A percentile compares a stretch with the other conserved stretches of the same genome.
phyloP scores from a whole-genome alignment of 1,284 basidiomycete genomes.

The Paramarasmius palmivorus region DNA sequence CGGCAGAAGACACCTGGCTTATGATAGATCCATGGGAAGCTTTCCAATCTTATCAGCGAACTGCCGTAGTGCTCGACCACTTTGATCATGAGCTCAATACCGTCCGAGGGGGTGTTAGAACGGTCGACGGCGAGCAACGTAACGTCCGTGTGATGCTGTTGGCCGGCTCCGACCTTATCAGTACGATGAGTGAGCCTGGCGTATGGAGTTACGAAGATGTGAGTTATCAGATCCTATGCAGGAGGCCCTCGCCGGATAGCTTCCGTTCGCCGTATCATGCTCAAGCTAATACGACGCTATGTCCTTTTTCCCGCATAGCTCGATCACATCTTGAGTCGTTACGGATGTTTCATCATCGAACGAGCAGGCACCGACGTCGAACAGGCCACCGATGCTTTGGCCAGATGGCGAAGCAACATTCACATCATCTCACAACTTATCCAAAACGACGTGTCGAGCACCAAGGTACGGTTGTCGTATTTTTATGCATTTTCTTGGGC shows the following conservation, averaged over 20 bases:
- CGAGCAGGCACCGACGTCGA: conserved; percentile 92
- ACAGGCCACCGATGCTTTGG: conserved; percentile 74
- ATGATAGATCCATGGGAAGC: conserved; percentile 99
- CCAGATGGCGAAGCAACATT: conserved; percentile 87
- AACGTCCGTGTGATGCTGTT: conserved; percentile 87
- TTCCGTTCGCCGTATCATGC: conserved; percentile 14
- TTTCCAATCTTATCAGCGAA: conserved; percentile 91
- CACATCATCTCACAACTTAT: conserved; percentile 95
- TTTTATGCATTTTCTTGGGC: conserved; percentile 10
- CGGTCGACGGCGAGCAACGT: conserved; percentile 63
- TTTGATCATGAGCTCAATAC: conserved; percentile 94
- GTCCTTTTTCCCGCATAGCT: no score
- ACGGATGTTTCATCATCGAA: conserved; percentile 95
- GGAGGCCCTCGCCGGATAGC: conserved; percentile 9
- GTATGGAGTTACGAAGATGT: conserved; percentile 97
- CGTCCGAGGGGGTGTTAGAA: conserved; percentile 68
- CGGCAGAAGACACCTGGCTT: conserved; percentile 81
- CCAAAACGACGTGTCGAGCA: conserved; percentile 97
- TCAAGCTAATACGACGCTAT: conserved; percentile 12
- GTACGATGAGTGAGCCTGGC: conserved; percentile 98
- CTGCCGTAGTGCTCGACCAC: conserved; percentile 94
- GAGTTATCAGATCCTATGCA: conserved; percentile 21
- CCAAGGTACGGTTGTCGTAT: conserved; percentile 64
- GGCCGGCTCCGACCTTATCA: conserved; percentile 95
- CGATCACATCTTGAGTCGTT: conserved; percentile 93